phyloP scores from a whole-genome alignment of 2,329 filamentous ascomycete genomes.

The Simplicillium aogashimaense region DNA sequence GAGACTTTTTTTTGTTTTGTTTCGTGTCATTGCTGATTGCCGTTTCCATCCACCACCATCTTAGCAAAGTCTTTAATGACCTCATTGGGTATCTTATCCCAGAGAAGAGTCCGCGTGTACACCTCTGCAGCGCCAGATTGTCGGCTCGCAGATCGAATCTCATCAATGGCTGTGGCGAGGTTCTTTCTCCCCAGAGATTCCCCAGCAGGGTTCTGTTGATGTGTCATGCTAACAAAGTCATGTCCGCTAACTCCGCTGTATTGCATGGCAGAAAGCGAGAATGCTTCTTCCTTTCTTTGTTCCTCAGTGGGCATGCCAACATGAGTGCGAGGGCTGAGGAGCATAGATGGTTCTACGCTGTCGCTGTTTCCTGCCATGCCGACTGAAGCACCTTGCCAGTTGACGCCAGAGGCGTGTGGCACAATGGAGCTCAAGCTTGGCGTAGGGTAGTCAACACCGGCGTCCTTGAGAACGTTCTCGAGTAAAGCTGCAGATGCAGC shows the following conservation, averaged over 20 bases:
- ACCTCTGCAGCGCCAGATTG: conserved; percentile 69
- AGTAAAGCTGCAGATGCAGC: conserved; percentile 69
- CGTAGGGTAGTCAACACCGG: conserved; percentile 44
- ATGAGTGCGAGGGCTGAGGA: conserved; percentile 55
- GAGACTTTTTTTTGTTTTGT: not conserved
- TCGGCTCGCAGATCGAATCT: conserved; percentile 63
- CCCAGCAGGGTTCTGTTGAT: conserved; percentile 34
- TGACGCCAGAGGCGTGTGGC: conserved; percentile 41
- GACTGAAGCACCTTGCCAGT: conserved; percentile 33
- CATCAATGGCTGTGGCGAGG: conserved; percentile 69
- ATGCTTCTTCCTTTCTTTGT: conserved; percentile 80
- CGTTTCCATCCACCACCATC: conserved; percentile 66
- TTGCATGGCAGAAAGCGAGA: conserved; percentile 75
- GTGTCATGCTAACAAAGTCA: conserved; percentile 47
- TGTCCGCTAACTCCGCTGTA: conserved; percentile 67
- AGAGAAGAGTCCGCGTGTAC: conserved; percentile 84
- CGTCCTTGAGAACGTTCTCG: conserved; percentile 74
- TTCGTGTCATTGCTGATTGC: conserved; percentile 31
- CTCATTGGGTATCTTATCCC: conserved; percentile 87
- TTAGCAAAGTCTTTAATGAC: conserved; percentile 88
- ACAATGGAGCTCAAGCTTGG: conserved; percentile 34
- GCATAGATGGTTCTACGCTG: conserved; percentile 43
- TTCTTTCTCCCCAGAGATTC: conserved; percentile 57
- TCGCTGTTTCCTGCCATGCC: conserved; percentile 30
- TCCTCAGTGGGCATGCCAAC: conserved; percentile 68